Base-by-base conservation (phyloP, 1,284 basidiomycete genomes). In the Leccinum subrobustum region DNA sequence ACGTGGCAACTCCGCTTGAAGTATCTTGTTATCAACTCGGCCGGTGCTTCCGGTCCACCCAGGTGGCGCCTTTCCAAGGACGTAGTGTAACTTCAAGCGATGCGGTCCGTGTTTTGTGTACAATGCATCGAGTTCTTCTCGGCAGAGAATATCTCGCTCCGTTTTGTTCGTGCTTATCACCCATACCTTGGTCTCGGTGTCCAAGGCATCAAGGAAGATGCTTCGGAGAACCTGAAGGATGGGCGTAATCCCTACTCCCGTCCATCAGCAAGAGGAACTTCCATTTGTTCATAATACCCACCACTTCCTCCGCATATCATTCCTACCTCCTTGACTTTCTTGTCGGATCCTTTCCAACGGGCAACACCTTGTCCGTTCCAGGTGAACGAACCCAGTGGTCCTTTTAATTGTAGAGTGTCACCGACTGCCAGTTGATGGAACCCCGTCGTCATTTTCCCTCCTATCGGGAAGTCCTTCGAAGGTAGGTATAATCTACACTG, bases 301-400 rank as follows among this genome's bases (percentile, higher is more conserved):
- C 81, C 81, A 50, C 80, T 84, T 9, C 87, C 87, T 8, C 79
- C 87, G 61, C 82, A 86, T 44, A 89, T 77, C 78, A 89, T 77
- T 2, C 82, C 85, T 14, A 89, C 67, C 18, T 83, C 75, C 42
- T 70, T 73, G 9, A 83, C 72, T 18, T 69, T 72, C 33, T 73
- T 72, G 54, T 76, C 66, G 3, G 73, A 64, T 0, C 79, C 78
- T 56, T 77, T 75, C 76, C 81, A 78, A 20, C 64, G 63, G 20
- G 62, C 54, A 18, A 64, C 33, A 0, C 80, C 79, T 11, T 73
- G 64, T 0, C 84, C 83, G 5, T 77, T 69, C 79, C 83, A 88
- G 14, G 78, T 70, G 69, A 89, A 88, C 1, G 79, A 79, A 0
- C 87, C 87, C 3, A 88, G 71, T 0, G 87, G 88, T 0, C 87